Evolutionary conservation across 1,284 basidiomycete genomes (phyloP), one percentile per base, ranked within the genome.

Genomic region (Kalmanozyma brasiliensis): DNA sequence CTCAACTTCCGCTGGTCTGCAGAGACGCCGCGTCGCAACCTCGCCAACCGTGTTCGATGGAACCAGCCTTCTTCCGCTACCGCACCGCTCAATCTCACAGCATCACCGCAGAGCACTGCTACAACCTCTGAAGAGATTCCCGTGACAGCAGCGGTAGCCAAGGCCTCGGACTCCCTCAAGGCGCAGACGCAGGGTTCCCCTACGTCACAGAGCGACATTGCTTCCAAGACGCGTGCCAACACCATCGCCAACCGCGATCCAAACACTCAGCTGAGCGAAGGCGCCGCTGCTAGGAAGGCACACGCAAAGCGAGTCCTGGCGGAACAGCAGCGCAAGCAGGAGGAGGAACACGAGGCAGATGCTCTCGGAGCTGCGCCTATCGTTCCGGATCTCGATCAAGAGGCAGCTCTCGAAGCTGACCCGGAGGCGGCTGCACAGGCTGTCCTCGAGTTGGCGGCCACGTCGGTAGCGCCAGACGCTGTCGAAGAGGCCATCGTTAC

Each of bases 1-100:
- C 49, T 80, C 19, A 64, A 75, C 29, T 68, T 80, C 30, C 73
- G 76, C n/a, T 80, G 79, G 79, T 52, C 60, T 1, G 61, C 74
- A 10, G 62, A 73, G 16, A 76, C 74, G 4, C 70, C 63, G 30
- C 65, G 60, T 26, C 57, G 61, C 38, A 72, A 49, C 35, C 57
- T 57, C 43, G 71, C 60, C 44, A 67, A 62, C 44, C 59, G 66
- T 11, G 74, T 79, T 14, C 62, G 72, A 26, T 78, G 76, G 74
- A 65, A 78, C 22, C 58, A 53, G 22, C 40, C 57, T 4, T 26
- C 45, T 17, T 55, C 49, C 4, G 49, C 58, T 1, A 22, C 51
- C 32, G 34, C 47, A 3, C 41, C 59, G 8, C 53, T 61, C 35
- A 16, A 45, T 8, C 16, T 17, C 16, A 26, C 59, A 38, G 46